A percentile compares a stretch with the other conserved stretches of the same genome.
Conservation (phyloP, 2,329 filamentous ascomycete species). For the Phialocephala sp. region DNA sequence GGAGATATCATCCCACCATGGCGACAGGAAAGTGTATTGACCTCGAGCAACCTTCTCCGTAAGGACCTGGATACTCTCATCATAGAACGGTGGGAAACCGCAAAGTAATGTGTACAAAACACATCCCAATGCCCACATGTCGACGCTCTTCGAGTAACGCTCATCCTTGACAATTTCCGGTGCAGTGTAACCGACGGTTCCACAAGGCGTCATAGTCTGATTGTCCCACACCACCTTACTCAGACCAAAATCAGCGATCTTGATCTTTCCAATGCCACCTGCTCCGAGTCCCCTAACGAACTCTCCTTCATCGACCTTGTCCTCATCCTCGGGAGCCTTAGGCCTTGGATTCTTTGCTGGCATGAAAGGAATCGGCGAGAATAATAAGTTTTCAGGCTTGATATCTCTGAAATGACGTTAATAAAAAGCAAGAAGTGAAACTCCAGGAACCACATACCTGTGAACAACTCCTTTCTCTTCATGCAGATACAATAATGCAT, state of each 20-base stretch:
- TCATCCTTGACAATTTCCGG: constrained; percentile 99
- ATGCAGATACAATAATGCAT: constrained; percentile 91
- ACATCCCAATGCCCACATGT: constrained; percentile 99
- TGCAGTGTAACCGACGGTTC: constrained; percentile 96
- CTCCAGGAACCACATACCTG: constrained; percentile 66
- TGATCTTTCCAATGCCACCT: constrained; percentile 92
- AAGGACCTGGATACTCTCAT: constrained; percentile 95
- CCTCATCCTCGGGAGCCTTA: constrained; percentile 86
- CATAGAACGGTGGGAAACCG: constrained; percentile 97
- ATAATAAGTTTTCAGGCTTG: constrained; percentile 96
- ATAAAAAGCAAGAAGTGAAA: constrained; percentile 21
- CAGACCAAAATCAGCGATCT: constrained; percentile 96
- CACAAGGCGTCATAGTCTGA: constrained; percentile 98
- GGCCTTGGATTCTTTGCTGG: constrained; percentile 83
- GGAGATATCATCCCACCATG: constrained; percentile 99
- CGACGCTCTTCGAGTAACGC: constrained; percentile 96
- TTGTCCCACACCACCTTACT: constrained; percentile 99
- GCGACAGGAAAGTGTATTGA: constrained; percentile 96
- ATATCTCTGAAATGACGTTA: constrained; percentile 74
- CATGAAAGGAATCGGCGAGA: constrained; percentile 83
- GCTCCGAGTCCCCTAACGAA: constrained; percentile 81
- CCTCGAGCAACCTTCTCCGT: constrained; percentile 97
- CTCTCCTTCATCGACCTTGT: constrained; percentile 96
- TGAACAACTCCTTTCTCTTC: constrained; percentile 96
- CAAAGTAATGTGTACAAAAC: constrained; percentile 96